phyloP scores from a whole-genome alignment of 2,329 filamentous ascomycete genomes.

The Pyricularia pennisetigena region DNA sequence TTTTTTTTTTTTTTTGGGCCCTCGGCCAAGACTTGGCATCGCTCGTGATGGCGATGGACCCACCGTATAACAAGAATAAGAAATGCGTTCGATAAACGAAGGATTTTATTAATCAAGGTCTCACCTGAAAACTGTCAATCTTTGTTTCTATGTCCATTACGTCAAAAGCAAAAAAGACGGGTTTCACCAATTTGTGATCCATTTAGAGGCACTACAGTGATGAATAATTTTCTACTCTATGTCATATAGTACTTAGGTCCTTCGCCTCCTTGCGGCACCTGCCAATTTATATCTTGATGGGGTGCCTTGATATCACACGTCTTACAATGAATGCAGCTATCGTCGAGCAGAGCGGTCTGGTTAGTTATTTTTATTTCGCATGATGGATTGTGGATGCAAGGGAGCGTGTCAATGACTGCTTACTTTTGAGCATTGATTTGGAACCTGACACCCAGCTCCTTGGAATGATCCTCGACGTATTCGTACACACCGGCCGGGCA shows the following conservation, averaged over 20 bases:
- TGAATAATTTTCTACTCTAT: slow-evolving; percentile 14
- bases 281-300: slow-evolving; percentile 94
- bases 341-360: not conserved
- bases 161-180: not conserved
- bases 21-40: no score
- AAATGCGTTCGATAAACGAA: no score
- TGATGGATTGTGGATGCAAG: not conserved
- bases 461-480: slow-evolving; percentile 86
- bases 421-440: slow-evolving; percentile 98
- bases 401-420: slow-evolving; percentile 30
- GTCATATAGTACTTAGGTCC: slow-evolving; percentile 65
- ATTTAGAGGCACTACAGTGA: not conserved
- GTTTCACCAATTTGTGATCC: not conserved
- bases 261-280: slow-evolving; percentile 86
- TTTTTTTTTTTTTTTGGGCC: not conserved
- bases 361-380: slow-evolving; percentile 14
- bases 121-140: no score
- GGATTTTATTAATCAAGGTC: no score
- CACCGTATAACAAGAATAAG: no score
- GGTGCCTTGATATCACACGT: slow-evolving; percentile 99
- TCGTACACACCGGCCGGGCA: slow-evolving; percentile 97
- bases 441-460: slow-evolving; percentile 82
- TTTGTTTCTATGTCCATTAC: not conserved
- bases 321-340: slow-evolving; percentile 96
- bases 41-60: no score